Base-by-base conservation (phyloP, 768 basidiomycete species). In the Tricholoma bakamatsutake region DNA sequence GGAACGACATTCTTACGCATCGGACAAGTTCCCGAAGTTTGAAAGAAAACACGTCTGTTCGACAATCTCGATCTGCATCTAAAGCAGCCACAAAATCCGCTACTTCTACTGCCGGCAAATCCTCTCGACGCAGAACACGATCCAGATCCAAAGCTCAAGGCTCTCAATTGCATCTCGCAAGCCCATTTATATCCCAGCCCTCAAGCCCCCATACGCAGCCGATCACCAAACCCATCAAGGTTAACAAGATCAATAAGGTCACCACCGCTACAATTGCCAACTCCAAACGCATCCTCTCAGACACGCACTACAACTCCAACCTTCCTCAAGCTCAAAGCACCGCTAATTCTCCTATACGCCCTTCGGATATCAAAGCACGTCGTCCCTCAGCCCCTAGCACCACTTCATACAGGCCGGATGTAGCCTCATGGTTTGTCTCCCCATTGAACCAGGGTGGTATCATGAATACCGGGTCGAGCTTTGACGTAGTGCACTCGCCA, bases 351-450 rank as follows among this genome's bases (percentile, higher is more conserved):
- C 65, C 65, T 21, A 52, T 31, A 5, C 30, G 46, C 11, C 33
- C 18, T 6, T 24, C 35, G n/a, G 35, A 10, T 24, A 27, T 55
- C 18, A 60, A 53, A 43, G 42, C 30, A 13, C 60, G 66, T 13
- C 66, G 67, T 28, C 67, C 67, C 27, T 67, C 67, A 3, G 65
- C 63, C 13, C 67, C 65, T 24, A 62, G 62, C 34, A 50, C 62
- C 28, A 61, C 55, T 39, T 53, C 56, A 11, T 51, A 61, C 34
- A 60, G 66, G 34, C 67, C 67, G 3, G 46, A 60, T 35, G 39
- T 60, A 30, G 53, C 46, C 10, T 53, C 62, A 17, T 67, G 55
- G 66, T 59, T 63, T 13, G n/a, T 52, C 34, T 54, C 56, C 33
- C 54, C 53, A 17, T 10, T 7, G n/a, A 48, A 30, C 3, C 28